These are phyloP conservation scores for Crithidia bombi DNA, from an alignment of 208 protist genomes.

Conservation along the genomic window DNA sequence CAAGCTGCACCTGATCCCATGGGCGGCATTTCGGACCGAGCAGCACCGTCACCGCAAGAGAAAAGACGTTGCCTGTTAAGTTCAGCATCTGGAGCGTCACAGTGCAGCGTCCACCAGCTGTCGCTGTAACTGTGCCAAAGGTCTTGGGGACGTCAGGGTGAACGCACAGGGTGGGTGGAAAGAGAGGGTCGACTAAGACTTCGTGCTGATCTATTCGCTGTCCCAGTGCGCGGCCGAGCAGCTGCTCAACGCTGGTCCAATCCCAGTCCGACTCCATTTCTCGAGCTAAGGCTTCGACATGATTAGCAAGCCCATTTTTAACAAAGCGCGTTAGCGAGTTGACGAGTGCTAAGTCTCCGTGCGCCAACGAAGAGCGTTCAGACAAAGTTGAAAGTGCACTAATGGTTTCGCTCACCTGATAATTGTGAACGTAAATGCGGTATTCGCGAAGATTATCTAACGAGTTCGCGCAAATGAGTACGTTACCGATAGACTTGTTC, in stretches of 20 bases:
- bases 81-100: conserved; percentile 72
- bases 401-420: conserved; percentile 62
- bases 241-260: conserved; percentile 87
- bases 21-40: conserved; percentile 35
- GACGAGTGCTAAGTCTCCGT: conserved; percentile 41
- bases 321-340: conserved; percentile 59
- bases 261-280: conserved; percentile 90
- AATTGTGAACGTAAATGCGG: conserved; percentile 83
- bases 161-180: conserved; percentile 77
- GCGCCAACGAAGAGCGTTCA: conserved; percentile 43
- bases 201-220: conserved; percentile 45
- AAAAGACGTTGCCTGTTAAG: conserved; percentile 61
- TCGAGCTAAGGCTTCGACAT: conserved; percentile 67
- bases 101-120: conserved; percentile 42
- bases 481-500: conserved; percentile 64
- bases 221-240: conserved; percentile 70
- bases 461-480: conserved; percentile 88
- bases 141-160: conserved; percentile 71
- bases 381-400: conserved; percentile 49
- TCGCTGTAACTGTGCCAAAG: conserved; percentile 46
- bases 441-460: conserved; percentile 83
- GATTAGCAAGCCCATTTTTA: conserved; percentile 49
- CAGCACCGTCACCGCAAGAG: conserved; percentile 57
- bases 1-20: conserved; percentile 43
- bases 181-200: conserved; percentile 66